phyloP scores from a whole-genome alignment of 768 basidiomycete genomes.

The Cytidiella melzeri region DNA sequence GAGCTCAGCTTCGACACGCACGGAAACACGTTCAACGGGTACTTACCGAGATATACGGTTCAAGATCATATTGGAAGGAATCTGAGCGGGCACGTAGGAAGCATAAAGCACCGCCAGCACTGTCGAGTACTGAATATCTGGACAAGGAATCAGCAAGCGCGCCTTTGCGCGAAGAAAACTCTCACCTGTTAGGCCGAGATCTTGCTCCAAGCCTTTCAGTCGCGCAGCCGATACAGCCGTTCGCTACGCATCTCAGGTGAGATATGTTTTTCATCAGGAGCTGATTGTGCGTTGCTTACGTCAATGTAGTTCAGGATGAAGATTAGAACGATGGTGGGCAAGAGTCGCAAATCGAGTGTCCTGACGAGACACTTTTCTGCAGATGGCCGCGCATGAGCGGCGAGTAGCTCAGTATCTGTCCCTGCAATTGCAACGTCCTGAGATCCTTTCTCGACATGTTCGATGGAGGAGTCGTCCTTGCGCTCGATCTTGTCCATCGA shows the following conservation, averaged over 20 bases:
- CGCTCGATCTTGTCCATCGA: slow-evolving; percentile 1
- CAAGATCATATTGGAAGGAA: slow-evolving; percentile 63
- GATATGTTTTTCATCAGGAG: too few species aligned
- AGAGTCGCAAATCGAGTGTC: slow-evolving; percentile 48
- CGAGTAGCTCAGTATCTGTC: slow-evolving; percentile 19
- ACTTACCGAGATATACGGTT: slow-evolving; percentile 46
- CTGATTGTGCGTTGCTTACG: slow-evolving; percentile 34
- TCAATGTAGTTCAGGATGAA: slow-evolving; percentile 68
- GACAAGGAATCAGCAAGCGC: too few species aligned
- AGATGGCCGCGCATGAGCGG: slow-evolving; percentile 15
- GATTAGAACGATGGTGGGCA: slow-evolving; percentile 53
- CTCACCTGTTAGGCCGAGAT: slow-evolving; percentile 30
- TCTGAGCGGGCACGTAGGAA: slow-evolving; percentile 57
- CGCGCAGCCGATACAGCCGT: slow-evolving; percentile 33
- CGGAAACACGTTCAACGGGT: background rate
- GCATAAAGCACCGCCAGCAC: slow-evolving; percentile 49
- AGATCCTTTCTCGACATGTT: slow-evolving; percentile 9
- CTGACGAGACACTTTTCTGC: slow-evolving; percentile 40
- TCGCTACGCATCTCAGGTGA: too few species aligned
- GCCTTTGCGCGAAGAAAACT: background rate
- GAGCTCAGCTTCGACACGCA: background rate
- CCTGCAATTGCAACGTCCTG: background rate
- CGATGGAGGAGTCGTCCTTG: slow-evolving; percentile 2
- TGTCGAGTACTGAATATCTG: slow-evolving; percentile 48
- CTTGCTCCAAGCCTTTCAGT: slow-evolving; percentile 34